These are phyloP conservation scores for Pichia cephalocereana DNA, from an alignment of 805 yeast species.

Conservation along the genomic window DNA sequence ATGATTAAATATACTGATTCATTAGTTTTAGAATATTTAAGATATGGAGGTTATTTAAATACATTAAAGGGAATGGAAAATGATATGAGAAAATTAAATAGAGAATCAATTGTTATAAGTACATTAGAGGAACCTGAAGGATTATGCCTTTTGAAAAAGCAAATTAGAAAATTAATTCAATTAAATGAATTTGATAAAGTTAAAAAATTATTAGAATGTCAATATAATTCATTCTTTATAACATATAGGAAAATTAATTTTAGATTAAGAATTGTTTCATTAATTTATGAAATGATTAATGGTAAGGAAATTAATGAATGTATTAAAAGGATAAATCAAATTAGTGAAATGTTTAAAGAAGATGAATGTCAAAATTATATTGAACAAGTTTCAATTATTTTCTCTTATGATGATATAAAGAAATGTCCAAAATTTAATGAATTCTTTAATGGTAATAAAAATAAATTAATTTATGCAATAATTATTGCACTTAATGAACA, in stretches of 20 bases:
- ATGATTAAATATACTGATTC: conserved; percentile 13
- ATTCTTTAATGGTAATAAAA: conserved; percentile 28
- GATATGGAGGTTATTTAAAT: conserved; percentile 50
- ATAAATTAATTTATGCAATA: conserved; percentile 31
- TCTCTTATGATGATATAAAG: conserved; percentile 44
- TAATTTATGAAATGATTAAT: conserved; percentile 29
- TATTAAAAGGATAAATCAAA: conserved; percentile 30
- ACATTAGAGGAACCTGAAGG: conserved; percentile 22
- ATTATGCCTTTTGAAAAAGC: conserved; percentile 32
- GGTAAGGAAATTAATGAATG: conserved; percentile 24
- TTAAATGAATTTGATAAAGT: conserved; percentile 39
- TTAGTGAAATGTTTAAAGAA: conserved; percentile 25
- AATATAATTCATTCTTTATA: conserved; percentile 32
- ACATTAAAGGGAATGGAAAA: conserved; percentile 42
- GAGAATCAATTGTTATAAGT: conserved; percentile 13
- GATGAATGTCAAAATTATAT: conserved; percentile 29
- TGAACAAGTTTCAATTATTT: conserved; percentile 38
- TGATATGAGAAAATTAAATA: conserved; percentile 32
- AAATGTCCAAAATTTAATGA: conserved; percentile 28
- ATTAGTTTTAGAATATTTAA: conserved; percentile 36
- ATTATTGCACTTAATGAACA: conserved; percentile 27
- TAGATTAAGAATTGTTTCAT: conserved; percentile 34
- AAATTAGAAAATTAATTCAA: conserved; percentile 32
- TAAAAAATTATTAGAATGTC: conserved; percentile 27
- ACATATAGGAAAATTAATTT: conserved; percentile 28